Evolutionary conservation across 2,329 filamentous ascomycete species (phyloP).

Genomic region (Uncinocarpus reesii): DNA sequence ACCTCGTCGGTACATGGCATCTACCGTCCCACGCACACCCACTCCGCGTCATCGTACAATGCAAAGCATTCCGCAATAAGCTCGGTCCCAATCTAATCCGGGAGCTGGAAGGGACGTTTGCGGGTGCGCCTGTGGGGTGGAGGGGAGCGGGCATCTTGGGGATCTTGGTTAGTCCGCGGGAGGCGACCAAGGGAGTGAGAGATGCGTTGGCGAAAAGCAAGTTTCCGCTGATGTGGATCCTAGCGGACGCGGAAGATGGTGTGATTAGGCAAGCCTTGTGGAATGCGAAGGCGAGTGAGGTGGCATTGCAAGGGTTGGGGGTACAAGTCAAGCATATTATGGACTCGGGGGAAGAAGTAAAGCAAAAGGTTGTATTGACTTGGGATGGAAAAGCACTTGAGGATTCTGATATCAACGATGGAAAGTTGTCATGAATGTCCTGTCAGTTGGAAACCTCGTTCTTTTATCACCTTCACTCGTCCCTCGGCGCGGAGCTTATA

Average conservation of each 20-base stretch:
- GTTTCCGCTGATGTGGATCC: conserved; percentile 59
- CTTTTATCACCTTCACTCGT: neutral
- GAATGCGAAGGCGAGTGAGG: conserved; percentile 33
- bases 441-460: neutral
- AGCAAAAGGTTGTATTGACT: conserved; percentile 25
- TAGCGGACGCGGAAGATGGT: conserved; percentile 31
- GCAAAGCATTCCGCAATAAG: conserved; percentile 36
- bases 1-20: conserved; percentile 39
- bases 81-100: conserved; percentile 37
- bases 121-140: conserved; percentile 64
- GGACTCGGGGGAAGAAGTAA: conserved; percentile 14
- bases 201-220: conserved; percentile 57
- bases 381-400: conserved; percentile 30
- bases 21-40: conserved; percentile 29
- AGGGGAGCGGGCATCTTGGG: conserved; percentile 55
- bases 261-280: conserved; percentile 36
- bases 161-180: conserved; percentile 56
- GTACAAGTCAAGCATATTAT: conserved; percentile 30
- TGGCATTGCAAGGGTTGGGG: conserved; percentile 32
- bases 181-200: conserved; percentile 68
- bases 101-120: conserved; percentile 56
- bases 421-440: neutral
- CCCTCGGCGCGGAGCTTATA: no score
- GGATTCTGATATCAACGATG: neutral
- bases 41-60: conserved; percentile 38